Evolutionary conservation across 768 basidiomycete genomes (phyloP).

Genomic region (Neoboletus brunneissimus): DNA sequence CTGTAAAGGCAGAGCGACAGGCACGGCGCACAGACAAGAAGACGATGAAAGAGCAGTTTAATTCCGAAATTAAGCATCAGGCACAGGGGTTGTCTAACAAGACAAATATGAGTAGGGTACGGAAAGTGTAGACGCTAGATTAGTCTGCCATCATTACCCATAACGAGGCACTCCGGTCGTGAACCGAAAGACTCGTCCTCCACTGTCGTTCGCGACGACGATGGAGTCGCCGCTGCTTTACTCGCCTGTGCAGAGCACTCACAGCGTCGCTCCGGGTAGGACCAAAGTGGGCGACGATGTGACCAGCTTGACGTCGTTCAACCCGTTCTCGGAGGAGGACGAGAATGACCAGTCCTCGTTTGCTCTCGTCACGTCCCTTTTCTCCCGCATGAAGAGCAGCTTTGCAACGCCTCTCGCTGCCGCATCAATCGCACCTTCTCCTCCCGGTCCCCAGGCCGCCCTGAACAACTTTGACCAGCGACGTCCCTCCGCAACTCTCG

Average conservation of each 20-base stretch:
- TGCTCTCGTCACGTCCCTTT: conserved; percentile 74
- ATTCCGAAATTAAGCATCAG: conserved; percentile 60
- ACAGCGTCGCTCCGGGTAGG: conserved; percentile 47
- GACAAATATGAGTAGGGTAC: conserved; percentile 31
- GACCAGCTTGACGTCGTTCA: conserved; percentile 78
- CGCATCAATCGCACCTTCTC: conserved; percentile 38
- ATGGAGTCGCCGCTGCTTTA: conserved; percentile 36
- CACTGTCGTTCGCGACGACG: background rate
- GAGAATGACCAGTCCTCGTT: conserved; percentile 88
- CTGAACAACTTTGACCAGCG: conserved; percentile 48
- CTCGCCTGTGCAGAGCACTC: conserved; percentile 28
- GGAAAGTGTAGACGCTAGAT: conserved; percentile 17
- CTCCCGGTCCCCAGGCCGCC: conserved; percentile 30
- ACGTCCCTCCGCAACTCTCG: conserved; percentile 51
- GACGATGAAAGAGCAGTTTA: conserved; percentile 58
- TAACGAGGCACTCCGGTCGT: conserved; percentile 6
- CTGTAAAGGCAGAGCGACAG: conserved; percentile 65
- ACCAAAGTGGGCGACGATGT: conserved; percentile 59
- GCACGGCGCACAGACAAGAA: conserved; percentile 67
- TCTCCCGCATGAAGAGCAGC: conserved; percentile 79
- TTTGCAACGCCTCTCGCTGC: conserved; percentile 65
- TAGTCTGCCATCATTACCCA: background rate
- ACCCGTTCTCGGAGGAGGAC: conserved; percentile 91
- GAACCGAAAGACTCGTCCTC: conserved; percentile 10
- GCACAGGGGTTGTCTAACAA: conserved; percentile 45